Evolutionary conservation across 2,329 filamentous ascomycete species (phyloP).

Genomic region (Fusarium succisae): DNA sequence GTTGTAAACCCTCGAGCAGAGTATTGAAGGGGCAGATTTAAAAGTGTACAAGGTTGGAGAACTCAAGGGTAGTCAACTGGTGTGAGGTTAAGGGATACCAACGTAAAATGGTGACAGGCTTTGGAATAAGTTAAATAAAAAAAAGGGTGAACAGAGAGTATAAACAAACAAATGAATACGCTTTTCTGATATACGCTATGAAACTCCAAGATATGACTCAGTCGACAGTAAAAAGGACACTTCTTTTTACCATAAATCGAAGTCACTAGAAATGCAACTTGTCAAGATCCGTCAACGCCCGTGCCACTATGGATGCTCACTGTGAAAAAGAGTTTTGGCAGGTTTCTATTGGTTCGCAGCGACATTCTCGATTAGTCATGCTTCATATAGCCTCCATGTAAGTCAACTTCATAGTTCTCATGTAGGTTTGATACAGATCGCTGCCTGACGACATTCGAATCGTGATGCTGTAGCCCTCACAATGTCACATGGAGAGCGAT

Average conservation of each 20-base stretch:
- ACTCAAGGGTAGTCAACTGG: neutral
- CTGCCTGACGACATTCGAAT: neutral
- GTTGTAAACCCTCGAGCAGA: neutral
- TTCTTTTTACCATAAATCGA: slow-evolving; percentile 35
- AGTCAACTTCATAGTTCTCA: neutral
- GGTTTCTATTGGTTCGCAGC: slow-evolving; percentile 29
- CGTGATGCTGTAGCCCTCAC: neutral
- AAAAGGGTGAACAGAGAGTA: neutral
- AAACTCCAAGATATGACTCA: slow-evolving; percentile 33
- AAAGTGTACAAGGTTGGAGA: neutral
- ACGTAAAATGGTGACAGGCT: neutral
- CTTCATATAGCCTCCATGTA: neutral
- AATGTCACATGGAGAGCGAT: neutral
- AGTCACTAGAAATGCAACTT: slow-evolving; percentile 44
- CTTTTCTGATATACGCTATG: neutral
- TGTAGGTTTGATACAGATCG: neutral
- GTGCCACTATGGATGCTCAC: slow-evolving; percentile 7
- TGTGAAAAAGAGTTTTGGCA: slow-evolving; percentile 33
- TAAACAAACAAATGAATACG: neutral
- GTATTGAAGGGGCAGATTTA: slow-evolving; percentile 9
- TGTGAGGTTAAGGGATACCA: slow-evolving; percentile 3
- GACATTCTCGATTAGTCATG: slow-evolving; percentile 28
- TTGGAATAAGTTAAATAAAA: neutral
- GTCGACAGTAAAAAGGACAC: slow-evolving; percentile 37
- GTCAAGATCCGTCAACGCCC: slow-evolving; percentile 31